A percentile compares a stretch with the other conserved stretches of the same genome.
Evolutionary conservation across 2,329 filamentous ascomycete genomes (phyloP).

Genomic region (Claviceps humidiphila): DNA sequence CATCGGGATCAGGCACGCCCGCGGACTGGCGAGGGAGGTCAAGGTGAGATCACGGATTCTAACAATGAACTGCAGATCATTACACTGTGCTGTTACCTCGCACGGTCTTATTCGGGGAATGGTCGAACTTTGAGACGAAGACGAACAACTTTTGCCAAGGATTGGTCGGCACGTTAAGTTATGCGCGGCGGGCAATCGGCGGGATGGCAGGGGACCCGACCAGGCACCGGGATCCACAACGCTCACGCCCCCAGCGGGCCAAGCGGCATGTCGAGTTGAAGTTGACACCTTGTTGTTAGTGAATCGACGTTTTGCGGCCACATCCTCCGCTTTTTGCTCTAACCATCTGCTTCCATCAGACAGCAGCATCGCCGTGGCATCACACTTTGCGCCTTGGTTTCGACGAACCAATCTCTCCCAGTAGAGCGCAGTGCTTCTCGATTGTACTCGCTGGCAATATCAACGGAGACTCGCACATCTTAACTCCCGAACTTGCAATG

Average conservation of each 20-base stretch:
- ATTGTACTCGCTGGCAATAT: slow-evolving; percentile 4
- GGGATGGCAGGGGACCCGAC: not conserved
- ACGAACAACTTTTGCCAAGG: too few species aligned
- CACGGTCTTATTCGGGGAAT: not conserved
- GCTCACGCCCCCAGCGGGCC: not conserved
- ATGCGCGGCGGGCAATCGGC: too few species aligned
- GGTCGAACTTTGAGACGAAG: too few species aligned
- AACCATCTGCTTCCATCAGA: too few species aligned
- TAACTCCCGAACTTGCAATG: slow-evolving; percentile 11
- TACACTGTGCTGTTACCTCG: not conserved
- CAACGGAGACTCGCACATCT: not conserved
- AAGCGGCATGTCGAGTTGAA: not conserved
- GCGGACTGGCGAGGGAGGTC: not conserved
- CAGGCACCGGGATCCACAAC: not conserved
- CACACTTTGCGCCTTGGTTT: not conserved
- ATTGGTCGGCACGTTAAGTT: too few species aligned
- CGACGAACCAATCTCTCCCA: too few species aligned
- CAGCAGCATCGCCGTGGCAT: not conserved
- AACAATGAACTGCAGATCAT: not conserved
- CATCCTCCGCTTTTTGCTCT: too few species aligned
- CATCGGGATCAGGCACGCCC: not conserved
- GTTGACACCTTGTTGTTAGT: not conserved
- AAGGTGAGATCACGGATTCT: not conserved
- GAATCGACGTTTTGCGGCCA: not conserved
- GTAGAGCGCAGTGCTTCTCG: slow-evolving; percentile 1